A percentile compares a stretch with the other conserved stretches of the same genome.
These are phyloP conservation scores for Fusarium scirpi DNA, from an alignment of 2,329 filamentous ascomycete species.

Conservation along the genomic window DNA sequence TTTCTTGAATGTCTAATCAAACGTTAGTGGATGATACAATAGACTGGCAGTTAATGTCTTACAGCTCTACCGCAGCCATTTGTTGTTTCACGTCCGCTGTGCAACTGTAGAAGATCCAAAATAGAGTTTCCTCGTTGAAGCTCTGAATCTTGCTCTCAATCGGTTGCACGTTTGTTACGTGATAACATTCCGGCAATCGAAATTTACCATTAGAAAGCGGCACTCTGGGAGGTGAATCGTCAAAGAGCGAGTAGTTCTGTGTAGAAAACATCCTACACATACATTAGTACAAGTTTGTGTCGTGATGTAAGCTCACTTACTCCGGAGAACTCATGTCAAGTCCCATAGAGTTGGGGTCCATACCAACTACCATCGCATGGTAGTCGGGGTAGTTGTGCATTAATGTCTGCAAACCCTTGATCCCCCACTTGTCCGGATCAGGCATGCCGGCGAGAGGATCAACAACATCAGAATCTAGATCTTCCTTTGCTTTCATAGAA, in stretches of 20 bases:
- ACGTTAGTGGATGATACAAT: slow-evolving; percentile 2
- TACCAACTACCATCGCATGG: slow-evolving; percentile 69
- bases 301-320: slow-evolving; percentile 57
- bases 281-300: slow-evolving; percentile 32
- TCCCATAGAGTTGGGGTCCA: slow-evolving; percentile 68
- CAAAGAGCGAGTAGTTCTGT: slow-evolving; percentile 71
- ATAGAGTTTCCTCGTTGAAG: slow-evolving; percentile 76
- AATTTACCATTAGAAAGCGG: slow-evolving; percentile 64
- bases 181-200: slow-evolving; percentile 73
- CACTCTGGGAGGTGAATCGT: slow-evolving; percentile 69
- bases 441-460: slow-evolving; percentile 72
- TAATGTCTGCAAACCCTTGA: slow-evolving; percentile 72
- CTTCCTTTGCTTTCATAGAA: slow-evolving; percentile 57
- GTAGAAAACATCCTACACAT: slow-evolving; percentile 64
- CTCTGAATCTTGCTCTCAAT: slow-evolving; percentile 74
- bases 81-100: slow-evolving; percentile 72
- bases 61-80: slow-evolving; percentile 73
- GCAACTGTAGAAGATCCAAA: slow-evolving; percentile 78
- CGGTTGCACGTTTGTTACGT: slow-evolving; percentile 73
- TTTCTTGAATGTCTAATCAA: slow-evolving; percentile 69
- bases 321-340: slow-evolving; percentile 69
- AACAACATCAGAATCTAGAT: slow-evolving; percentile 60
- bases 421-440: slow-evolving; percentile 72
- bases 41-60: slow-evolving; percentile 45
- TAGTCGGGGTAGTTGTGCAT: slow-evolving; percentile 75